Base-by-base conservation (phyloP, 2,329 filamentous ascomycete species). In the Hypoxylon sp. region DNA sequence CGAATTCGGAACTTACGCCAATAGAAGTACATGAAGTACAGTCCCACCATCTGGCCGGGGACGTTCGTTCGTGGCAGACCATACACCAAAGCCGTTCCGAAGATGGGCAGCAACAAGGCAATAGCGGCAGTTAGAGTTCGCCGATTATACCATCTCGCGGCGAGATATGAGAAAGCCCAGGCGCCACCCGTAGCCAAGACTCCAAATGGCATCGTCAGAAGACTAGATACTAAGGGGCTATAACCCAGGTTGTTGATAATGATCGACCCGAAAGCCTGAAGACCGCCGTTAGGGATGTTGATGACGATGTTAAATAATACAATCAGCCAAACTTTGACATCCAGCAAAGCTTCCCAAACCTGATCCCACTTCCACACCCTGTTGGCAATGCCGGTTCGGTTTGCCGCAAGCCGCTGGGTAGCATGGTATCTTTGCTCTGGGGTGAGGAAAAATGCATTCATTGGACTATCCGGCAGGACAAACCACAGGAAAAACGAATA, bases 21-120 rank as follows among this genome's bases (percentile, higher is more conserved):
- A 54, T 82, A 82, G 44, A 81, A 81, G 70, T 82, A 81, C 49
- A 80, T 77, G 46, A 81, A 72, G 56, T 82, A 82, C 10, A 83
- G 70, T 2, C 81, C 81, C 22, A 80, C 73, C 76, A 82, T 79
- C 49, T 82, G 81, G 0, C 77, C 79, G 0, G 74, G 76, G n/a
- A 80, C 69, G 42, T 82, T 79, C 6, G 67, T 78, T 20, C 61
- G 60, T 14, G 73, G 70, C 6, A 71, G 17, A 17, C 70, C 71
- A 33, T 74, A 74, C 2, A 74, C 72, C 44, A 75, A 49, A 13
- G 72, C 68, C 1, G 73, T 74, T 6, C 73, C 73, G 14, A 75
- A 60, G 3, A 74, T 73, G 2, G 73, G 73, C 11, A 75, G 57
- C 33, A 74, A 25, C 25, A 74, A 61, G 0, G 72, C 66, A 30